Conservation (phyloP, 495 filamentous ascomycete species). For the Neurospora sp. region DNA sequence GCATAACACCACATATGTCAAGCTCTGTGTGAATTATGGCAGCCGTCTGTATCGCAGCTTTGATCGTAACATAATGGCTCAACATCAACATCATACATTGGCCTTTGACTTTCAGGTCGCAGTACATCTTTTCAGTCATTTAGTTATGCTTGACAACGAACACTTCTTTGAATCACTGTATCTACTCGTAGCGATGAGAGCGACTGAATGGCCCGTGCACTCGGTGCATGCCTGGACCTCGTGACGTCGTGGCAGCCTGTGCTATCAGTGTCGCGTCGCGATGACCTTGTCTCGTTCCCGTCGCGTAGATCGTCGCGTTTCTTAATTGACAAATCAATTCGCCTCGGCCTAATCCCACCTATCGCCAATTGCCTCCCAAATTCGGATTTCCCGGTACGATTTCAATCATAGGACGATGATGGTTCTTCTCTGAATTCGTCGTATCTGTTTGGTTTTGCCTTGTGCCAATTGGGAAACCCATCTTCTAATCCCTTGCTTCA, state of each 20-base stretch:
- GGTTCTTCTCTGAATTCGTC: not conserved
- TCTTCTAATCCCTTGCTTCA: not conserved
- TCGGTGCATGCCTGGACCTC: not conserved
- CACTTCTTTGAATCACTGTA: not conserved
- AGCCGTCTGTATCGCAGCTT: not conserved
- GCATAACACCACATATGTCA: not conserved
- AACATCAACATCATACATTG: not conserved
- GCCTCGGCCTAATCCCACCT: not conserved
- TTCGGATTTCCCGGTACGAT: not conserved
- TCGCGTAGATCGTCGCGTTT: slow-evolving; percentile 15
- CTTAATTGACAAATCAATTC: slow-evolving; percentile 7
- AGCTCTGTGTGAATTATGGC: not conserved
- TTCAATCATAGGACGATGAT: not conserved
- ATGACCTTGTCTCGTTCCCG: slow-evolving; percentile 3
- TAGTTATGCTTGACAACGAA: not conserved
- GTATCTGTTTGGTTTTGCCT: not conserved
- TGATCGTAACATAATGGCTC: not conserved
- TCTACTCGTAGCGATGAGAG: not conserved
- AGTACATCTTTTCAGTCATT: not conserved
- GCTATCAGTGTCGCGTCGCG: slow-evolving; percentile 6
- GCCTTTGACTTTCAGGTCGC: not conserved
- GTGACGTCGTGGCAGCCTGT: slow-evolving; percentile 17
- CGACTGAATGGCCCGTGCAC: not conserved
- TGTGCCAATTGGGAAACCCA: not conserved
- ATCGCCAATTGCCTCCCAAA: not conserved